These are phyloP conservation scores for Cenchrus purpureus DNA, from an alignment of 176 grass and related monocot species.

Conservation along the genomic window DNA sequence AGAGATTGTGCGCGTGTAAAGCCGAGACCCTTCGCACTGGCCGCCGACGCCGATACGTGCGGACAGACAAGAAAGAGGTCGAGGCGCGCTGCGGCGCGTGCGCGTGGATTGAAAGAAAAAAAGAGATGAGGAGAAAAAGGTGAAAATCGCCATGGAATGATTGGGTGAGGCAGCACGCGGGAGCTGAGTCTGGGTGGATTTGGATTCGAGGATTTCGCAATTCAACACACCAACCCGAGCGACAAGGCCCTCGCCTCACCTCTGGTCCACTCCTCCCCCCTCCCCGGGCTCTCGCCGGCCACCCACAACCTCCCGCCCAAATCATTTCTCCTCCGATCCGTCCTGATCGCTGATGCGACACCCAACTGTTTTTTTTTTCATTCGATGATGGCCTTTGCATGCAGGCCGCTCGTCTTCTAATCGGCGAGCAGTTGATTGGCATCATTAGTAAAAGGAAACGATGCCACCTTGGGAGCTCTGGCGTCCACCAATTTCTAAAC, in stretches of 20 bases:
- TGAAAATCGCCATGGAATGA: constrained; percentile 14
- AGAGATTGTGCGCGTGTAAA: constrained; percentile 26
- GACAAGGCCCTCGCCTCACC: not conserved
- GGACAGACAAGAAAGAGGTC: not conserved
- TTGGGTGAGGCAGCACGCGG: constrained; percentile 32
- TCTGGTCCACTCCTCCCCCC: not conserved
- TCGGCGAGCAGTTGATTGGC: not conserved
- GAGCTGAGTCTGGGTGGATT: not conserved
- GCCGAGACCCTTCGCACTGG: constrained; percentile 7
- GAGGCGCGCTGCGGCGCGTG: not conserved
- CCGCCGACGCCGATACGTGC: not conserved
- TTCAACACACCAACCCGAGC: not conserved
- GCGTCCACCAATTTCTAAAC: constrained; percentile 21
- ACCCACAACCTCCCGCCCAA: not conserved
- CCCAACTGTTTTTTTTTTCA: not conserved
- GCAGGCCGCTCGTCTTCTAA: not conserved
- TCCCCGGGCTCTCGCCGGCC: not conserved
- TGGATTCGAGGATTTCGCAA: not conserved
- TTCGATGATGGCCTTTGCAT: not conserved
- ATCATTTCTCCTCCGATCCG: not conserved
- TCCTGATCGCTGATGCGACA: not conserved
- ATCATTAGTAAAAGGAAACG: not conserved
- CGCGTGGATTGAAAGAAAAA: too few relatives aligned
- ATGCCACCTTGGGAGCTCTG: not conserved
- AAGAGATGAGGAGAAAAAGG: not conserved